These are phyloP conservation scores for Aspergillus ochraceus DNA, from an alignment of 2,329 filamentous ascomycete genomes.

Conservation along the genomic window DNA sequence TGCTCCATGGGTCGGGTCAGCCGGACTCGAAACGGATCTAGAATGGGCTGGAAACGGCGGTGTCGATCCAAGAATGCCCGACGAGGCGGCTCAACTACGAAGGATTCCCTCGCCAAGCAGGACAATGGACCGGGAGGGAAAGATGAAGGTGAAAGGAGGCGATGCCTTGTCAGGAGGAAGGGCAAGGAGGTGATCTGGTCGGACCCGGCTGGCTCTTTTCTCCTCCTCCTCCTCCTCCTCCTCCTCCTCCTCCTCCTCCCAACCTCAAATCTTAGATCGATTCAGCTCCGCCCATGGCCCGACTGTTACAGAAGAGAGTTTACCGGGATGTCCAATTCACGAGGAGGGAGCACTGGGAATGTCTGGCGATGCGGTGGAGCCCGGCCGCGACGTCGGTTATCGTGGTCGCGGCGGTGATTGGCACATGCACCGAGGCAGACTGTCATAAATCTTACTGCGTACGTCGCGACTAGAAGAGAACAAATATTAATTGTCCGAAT, in stretches of 20 bases:
- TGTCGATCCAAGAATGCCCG: constrained; percentile 4
- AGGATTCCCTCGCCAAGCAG: not conserved
- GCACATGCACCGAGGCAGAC: too few species aligned
- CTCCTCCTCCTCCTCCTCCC: too few species aligned
- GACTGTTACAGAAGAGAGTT: not conserved
- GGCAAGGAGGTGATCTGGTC: too few species aligned
- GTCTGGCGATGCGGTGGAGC: not conserved
- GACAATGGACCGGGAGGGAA: not conserved
- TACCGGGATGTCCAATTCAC: not conserved
- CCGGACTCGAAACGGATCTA: constrained; percentile 5
- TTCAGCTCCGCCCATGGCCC: too few species aligned
- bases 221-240: not conserved
- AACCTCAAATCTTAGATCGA: too few species aligned
- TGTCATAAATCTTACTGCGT: too few species aligned
- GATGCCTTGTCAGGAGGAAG: not conserved
- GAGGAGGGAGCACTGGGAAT: not conserved
- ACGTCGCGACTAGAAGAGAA: too few species aligned
- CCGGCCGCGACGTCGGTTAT: not conserved
- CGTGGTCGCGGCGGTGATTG: not conserved
- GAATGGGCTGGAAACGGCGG: constrained; percentile 10
- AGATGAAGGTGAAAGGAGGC: not conserved
- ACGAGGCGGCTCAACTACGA: constrained; percentile 10
- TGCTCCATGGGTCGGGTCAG: constrained; percentile 3
- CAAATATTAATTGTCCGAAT: not conserved
- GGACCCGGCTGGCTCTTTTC: too few species aligned